A percentile compares a stretch with the other conserved stretches of the same genome.
Evolutionary conservation across 768 basidiomycete species (phyloP).

Genomic region (Ramaria sp.): DNA sequence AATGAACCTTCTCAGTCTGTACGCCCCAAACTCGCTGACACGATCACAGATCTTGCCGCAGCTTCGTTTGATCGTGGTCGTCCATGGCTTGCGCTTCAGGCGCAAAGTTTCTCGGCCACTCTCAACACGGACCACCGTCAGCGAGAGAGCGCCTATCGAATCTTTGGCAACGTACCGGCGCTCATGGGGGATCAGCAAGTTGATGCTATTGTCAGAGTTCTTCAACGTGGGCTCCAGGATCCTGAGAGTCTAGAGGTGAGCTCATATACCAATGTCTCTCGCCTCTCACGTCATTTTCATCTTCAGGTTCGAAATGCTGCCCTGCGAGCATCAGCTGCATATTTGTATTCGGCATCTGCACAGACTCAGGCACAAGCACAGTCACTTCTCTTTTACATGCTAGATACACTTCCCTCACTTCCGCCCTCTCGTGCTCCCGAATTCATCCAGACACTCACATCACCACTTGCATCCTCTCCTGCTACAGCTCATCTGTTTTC

Average conservation of each 20-base stretch:
- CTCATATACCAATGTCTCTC: neutral
- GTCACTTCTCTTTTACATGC: constrained; percentile 57
- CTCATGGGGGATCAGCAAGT: constrained; percentile 41
- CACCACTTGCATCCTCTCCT: constrained; percentile 53
- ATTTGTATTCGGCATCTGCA: constrained; percentile 51
- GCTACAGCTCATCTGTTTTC: constrained; percentile 51
- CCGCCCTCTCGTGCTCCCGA: constrained; percentile 43
- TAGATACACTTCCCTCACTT: constrained; percentile 59
- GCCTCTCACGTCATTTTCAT: constrained; percentile 17
- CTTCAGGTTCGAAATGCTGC: constrained; percentile 72
- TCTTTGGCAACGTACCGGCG: constrained; percentile 58
- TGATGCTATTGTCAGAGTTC: constrained; percentile 54
- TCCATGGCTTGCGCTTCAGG: constrained; percentile 76
- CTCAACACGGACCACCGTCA: constrained; percentile 7
- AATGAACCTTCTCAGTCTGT: constrained; percentile 52
- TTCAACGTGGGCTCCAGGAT: constrained; percentile 62
- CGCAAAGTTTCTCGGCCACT: constrained; percentile 42
- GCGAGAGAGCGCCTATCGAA: constrained; percentile 56
- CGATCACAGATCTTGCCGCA: constrained; percentile 65
- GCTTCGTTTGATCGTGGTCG: constrained; percentile 64
- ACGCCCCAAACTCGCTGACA: constrained; percentile 62
- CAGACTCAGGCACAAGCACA: constrained; percentile 51
- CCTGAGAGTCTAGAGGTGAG: constrained; percentile 50
- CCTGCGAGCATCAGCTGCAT: constrained; percentile 58
- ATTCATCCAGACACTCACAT: constrained; percentile 56